A percentile compares a stretch with the other conserved stretches of the same genome.
Conservation (phyloP, 768 basidiomycete species). For the Russula griseocarnosa region DNA sequence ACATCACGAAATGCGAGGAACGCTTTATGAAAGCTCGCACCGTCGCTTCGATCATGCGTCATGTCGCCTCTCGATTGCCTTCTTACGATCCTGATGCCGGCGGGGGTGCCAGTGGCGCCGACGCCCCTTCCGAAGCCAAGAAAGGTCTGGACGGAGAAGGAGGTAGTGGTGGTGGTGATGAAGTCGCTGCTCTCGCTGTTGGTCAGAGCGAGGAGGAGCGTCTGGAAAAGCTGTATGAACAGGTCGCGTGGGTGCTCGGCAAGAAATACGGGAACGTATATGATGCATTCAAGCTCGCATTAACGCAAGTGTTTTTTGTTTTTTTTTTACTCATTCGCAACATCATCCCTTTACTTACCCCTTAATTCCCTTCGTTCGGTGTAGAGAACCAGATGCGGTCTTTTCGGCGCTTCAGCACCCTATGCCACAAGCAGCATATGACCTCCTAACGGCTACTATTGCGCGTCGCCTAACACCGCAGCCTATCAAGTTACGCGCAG, state of each 20-base stretch:
- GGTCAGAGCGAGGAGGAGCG: conserved; percentile 67
- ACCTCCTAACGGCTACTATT: conserved; percentile 74
- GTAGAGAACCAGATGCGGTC: conserved; percentile 73
- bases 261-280: conserved; percentile 92
- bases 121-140: conserved; percentile 32
- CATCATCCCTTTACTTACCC: background rate
- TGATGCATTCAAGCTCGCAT: conserved; percentile 95
- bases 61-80: conserved; percentile 81
- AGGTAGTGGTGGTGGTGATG: conserved; percentile 41
- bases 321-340: background rate
- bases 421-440: conserved; percentile 52
- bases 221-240: conserved; percentile 83
- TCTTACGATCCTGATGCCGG: conserved; percentile 37
- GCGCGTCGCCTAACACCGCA: conserved; percentile 95
- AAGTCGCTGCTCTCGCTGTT: conserved; percentile 37
- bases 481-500: conserved; percentile 97
- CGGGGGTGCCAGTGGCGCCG: conserved; percentile 33
- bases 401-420: conserved; percentile 64
- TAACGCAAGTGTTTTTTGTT: conserved; percentile 70
- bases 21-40: conserved; percentile 97
- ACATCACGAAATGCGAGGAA: conserved; percentile 98
- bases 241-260: conserved; percentile 90
- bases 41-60: conserved; percentile 88
- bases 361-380: conserved; percentile 10
- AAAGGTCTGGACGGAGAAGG: conserved; percentile 49